These are phyloP conservation scores for Petunia axillaris DNA, from an alignment of 257 asterid genomes.

Conservation along the genomic window DNA sequence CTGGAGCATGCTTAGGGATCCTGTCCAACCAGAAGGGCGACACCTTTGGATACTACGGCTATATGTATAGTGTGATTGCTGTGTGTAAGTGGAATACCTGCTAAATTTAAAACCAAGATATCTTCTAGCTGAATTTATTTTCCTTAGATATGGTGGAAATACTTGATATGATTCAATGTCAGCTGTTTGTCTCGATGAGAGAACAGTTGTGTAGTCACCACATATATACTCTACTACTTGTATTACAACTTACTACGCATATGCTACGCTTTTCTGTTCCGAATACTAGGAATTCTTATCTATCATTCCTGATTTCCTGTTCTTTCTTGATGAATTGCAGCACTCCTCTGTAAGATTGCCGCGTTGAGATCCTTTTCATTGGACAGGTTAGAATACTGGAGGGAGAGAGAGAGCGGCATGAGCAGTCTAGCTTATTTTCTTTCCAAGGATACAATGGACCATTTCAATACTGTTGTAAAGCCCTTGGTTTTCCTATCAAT, in stretches of 20 bases:
- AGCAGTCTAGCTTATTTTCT: conserved; percentile 94
- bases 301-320: conserved; percentile 25
- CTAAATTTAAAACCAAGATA: not conserved
- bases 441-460: conserved; percentile 87
- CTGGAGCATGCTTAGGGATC: conserved; percentile 96
- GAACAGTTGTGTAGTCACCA: not conserved
- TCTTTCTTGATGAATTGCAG: conserved; percentile 53
- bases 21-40: conserved; percentile 87
- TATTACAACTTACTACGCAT: not conserved
- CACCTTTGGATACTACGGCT: conserved; percentile 82
- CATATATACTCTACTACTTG: not conserved
- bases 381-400: conserved; percentile 77
- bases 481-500: conserved; percentile 94
- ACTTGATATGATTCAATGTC: not conserved
- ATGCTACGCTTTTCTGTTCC: conserved; percentile 1
- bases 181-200: not conserved
- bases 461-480: conserved; percentile 74
- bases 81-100: conserved; percentile 67
- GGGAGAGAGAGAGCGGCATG: conserved; percentile 87
- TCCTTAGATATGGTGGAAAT: not conserved
- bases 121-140: conserved; percentile 24
- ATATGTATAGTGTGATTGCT: conserved; percentile 90
- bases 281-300: not conserved
- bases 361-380: conserved; percentile 85
- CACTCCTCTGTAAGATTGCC: conserved; percentile 86